Conservation (phyloP, 2,329 filamentous ascomycete species). For the Phaeoacremonium minimum region DNA sequence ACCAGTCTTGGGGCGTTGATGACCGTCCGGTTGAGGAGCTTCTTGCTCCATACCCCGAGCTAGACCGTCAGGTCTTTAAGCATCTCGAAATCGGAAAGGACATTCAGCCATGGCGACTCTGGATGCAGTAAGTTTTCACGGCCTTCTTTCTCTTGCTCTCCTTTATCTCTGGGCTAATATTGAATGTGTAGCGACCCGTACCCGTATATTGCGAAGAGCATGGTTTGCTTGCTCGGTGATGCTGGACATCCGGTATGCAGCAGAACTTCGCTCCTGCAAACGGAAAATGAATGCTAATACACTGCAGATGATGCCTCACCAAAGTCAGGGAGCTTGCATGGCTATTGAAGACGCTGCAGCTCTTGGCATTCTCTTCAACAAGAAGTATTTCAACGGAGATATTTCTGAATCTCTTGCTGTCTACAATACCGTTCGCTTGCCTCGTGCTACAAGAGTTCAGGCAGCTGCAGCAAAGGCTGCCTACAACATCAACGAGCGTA, state of each 20-base stretch:
- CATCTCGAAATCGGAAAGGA: conserved; percentile 59
- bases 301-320: conserved; percentile 62
- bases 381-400: conserved; percentile 39
- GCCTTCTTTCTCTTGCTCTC: too few species aligned
- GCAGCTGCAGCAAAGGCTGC: conserved; percentile 52
- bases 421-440: conserved; percentile 49
- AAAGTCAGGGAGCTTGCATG: conserved; percentile 66
- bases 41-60: conserved; percentile 53
- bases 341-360: conserved; percentile 64
- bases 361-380: conserved; percentile 56
- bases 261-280: background rate
- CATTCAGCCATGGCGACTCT: conserved; percentile 63
- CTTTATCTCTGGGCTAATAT: background rate
- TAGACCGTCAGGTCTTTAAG: conserved; percentile 52
- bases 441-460: conserved; percentile 52
- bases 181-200: conserved; percentile 42
- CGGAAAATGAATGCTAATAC: background rate
- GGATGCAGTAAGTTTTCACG: conserved; percentile 42
- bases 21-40: conserved; percentile 52
- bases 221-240: conserved; percentile 58
- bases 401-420: conserved; percentile 40
- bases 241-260: conserved; percentile 55
- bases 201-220: conserved; percentile 46
- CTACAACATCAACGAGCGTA: conserved; percentile 60
- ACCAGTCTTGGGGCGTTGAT: conserved; percentile 55